Base-by-base conservation (phyloP, 371 early-diverging fungal genomes). In the Rhizomucor pusillus region DNA sequence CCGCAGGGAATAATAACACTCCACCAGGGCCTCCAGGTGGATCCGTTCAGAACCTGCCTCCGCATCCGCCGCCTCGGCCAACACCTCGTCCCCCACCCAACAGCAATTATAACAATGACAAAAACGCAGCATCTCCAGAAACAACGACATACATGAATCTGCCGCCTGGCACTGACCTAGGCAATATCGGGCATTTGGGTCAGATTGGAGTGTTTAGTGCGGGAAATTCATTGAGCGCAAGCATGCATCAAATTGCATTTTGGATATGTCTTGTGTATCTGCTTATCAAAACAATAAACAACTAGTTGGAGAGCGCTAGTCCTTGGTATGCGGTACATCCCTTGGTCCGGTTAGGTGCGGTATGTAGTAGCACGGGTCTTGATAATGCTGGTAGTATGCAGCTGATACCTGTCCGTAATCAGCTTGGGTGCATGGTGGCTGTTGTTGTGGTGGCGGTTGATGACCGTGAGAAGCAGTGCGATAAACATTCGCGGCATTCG, bases 271-370 rank as follows among this genome's bases (percentile, higher is more conserved):
- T 53, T 53, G 54, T 18, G 22, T 35, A 24, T 45, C 36, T 51
- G 14, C 3, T 19, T 2, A 51, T 39, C 33, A 48, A 48, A 35
- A 35, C 45, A 45, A 45, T 18, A 45, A 24, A 11, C 23, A 25
- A 25, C 16, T 29, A 47, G 12, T 47, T 14, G 47, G 2, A 23
- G 41, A 37, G 6, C 41, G 34, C 45, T 51, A 57, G 10, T 57
- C 57, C 49, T 51, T 57, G 19, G 51, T 24, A 35, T 57, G 57
- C 11, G 57, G 57, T 25, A 57, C 57, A 51, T 57, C 57, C 14
- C 24, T 54, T 7, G 29, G 29, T 12, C 50, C 50, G 6, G 50
- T 44, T 18, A 57, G 50, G 11, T 57, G 50, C 1, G 57, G 57
- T 18, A 44, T 13, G n/a, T 57, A 57, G 16, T 57, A 57, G 19